Evolutionary conservation across 2,329 filamentous ascomycete species (phyloP).

Genomic region (Apiospora pterosperma): DNA sequence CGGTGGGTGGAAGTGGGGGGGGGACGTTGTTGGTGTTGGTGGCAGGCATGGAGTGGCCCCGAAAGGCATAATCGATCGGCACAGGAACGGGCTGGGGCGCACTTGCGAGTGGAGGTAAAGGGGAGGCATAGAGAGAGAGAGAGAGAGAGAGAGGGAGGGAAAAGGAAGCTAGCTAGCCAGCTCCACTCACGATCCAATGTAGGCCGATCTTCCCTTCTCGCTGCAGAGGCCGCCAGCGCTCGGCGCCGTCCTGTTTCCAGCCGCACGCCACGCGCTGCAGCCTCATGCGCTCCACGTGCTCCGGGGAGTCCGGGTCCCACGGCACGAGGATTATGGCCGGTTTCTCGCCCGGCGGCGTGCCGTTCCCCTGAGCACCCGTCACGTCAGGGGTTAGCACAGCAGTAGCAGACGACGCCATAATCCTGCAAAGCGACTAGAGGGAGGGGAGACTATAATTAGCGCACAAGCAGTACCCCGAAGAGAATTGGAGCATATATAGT

Average conservation of each 20-base stretch:
- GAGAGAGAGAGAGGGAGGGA: too few species aligned
- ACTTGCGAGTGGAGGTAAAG: too few species aligned
- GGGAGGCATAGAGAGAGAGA: too few species aligned
- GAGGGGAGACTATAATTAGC: too few species aligned
- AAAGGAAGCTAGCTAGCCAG: constrained; percentile 18
- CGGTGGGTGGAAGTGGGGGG: neutral
- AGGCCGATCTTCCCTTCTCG: constrained; percentile 12
- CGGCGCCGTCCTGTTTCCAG: constrained; percentile 18
- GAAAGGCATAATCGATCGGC: too few species aligned
- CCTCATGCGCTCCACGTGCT: constrained; percentile 18
- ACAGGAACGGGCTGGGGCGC: too few species aligned
- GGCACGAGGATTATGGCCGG: constrained; percentile 15
- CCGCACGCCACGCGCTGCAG: constrained; percentile 22
- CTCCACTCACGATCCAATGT: constrained; percentile 15
- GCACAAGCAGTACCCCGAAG: neutral
- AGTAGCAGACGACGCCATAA: neutral
- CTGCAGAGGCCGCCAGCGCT: constrained; percentile 17
- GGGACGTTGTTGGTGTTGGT: neutral
- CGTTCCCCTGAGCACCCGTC: neutral
- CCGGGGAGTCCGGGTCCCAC: constrained; percentile 20
- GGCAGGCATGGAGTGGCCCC: too few species aligned
- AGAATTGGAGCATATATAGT: neutral
- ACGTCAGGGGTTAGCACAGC: neutral
- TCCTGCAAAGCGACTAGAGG: neutral
- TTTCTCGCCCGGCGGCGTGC: neutral